Evolutionary conservation across 2,329 filamentous ascomycete genomes (phyloP).

Genomic region (Alternaria gansuensis): DNA sequence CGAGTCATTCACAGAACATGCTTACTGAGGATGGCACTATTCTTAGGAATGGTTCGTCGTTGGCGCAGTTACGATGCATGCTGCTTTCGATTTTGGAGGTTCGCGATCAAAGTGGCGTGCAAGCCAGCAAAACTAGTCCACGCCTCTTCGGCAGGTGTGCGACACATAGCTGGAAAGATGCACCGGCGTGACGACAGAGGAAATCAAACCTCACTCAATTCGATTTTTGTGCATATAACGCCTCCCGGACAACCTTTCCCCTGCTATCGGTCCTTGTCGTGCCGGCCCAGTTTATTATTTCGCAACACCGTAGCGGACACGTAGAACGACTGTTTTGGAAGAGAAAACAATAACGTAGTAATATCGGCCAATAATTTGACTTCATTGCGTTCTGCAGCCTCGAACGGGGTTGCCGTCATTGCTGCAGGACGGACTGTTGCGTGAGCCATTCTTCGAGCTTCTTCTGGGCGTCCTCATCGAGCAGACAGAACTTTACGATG

Average conservation of each 20-base stretch:
- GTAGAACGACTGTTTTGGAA: too few species aligned
- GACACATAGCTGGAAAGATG: background rate
- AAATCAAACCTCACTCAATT: too few species aligned
- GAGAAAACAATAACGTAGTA: too few species aligned
- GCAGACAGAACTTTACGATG: conserved; percentile 39
- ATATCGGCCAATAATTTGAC: too few species aligned
- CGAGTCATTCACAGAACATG: background rate
- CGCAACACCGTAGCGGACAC: too few species aligned
- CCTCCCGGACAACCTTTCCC: too few species aligned
- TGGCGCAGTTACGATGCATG: background rate
- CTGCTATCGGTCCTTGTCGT: too few species aligned
- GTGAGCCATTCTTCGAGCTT: conserved; percentile 34
- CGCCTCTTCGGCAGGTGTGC: background rate
- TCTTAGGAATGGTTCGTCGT: background rate
- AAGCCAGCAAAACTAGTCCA: background rate
- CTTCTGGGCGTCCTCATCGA: conserved; percentile 38
- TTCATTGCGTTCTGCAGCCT: too few species aligned
- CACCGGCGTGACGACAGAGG: background rate
- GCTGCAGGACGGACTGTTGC: conserved; percentile 14
- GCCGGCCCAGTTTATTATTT: too few species aligned
- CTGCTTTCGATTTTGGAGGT: background rate
- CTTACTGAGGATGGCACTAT: conserved; percentile 9
- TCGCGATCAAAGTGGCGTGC: background rate
- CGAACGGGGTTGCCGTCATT: background rate
- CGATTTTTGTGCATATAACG: too few species aligned